Evolutionary conservation across 2,329 filamentous ascomycete genomes (phyloP).

Genomic region (Phialocephala sp.): DNA sequence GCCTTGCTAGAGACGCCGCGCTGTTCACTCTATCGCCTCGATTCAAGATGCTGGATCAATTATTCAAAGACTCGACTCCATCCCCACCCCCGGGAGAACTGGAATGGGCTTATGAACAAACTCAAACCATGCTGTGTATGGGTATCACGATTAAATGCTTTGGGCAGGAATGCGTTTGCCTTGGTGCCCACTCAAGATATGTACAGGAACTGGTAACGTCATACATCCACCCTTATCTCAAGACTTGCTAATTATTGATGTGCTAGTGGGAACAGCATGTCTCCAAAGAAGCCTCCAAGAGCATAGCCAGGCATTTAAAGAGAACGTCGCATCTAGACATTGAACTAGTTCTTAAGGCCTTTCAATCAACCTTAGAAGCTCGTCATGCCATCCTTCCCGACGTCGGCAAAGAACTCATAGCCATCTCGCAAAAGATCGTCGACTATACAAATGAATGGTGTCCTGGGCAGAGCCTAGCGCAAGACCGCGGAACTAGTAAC

Average conservation of each 20-base stretch:
- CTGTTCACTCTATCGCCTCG: constrained; percentile 15
- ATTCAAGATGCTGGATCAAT: constrained; percentile 19
- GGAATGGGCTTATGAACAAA: constrained; percentile 22
- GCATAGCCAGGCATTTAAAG: constrained; percentile 4
- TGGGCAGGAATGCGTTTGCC: constrained; percentile 16
- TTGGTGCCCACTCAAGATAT: constrained; percentile 3
- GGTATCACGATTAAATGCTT: constrained; percentile 13
- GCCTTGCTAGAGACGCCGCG: not conserved
- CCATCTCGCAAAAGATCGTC: constrained; percentile 12
- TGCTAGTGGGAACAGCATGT: constrained; percentile 11
- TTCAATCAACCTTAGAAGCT: constrained; percentile 7
- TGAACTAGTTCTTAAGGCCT: constrained; percentile 7
- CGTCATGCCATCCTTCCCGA: constrained; percentile 15
- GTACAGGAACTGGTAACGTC: constrained; percentile 20
- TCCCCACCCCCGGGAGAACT: constrained; percentile 7
- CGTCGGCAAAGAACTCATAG: constrained; percentile 7
- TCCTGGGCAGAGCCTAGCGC: not conserved
- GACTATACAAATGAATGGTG: constrained; percentile 20
- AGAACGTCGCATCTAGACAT: constrained; percentile 9
- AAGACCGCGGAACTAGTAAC: not conserved
- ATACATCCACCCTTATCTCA: not conserved
- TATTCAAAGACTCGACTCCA: constrained; percentile 16
- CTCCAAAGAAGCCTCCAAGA: constrained; percentile 10
- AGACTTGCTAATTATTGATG: not conserved
- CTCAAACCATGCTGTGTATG: constrained; percentile 16